These are phyloP conservation scores for Serendipita sp. DNA, from an alignment of 768 basidiomycete species.

Conservation along the genomic window DNA sequence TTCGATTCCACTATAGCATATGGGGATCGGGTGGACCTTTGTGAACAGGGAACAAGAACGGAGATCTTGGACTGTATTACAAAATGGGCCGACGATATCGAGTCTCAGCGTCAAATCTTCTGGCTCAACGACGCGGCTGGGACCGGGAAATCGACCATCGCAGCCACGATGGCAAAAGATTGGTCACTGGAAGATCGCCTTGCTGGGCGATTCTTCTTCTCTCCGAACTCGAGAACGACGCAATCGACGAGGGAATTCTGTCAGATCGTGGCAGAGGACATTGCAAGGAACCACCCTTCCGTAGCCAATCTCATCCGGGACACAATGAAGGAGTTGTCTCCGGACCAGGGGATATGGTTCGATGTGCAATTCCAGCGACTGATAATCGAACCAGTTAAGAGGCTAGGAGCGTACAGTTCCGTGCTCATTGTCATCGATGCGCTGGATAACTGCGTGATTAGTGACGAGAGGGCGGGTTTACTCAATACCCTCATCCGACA, in stretches of 20 bases:
- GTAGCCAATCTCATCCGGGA: neutral
- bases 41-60: neutral
- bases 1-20: neutral
- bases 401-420: neutral
- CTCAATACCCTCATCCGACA: neutral
- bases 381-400: neutral
- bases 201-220: neutral
- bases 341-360: neutral
- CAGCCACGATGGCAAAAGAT: neutral
- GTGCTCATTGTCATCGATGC: neutral
- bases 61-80: neutral
- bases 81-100: neutral
- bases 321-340: neutral
- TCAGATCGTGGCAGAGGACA: neutral
- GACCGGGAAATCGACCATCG: neutral
- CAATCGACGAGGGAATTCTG: neutral
- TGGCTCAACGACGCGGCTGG: constrained; percentile 5
- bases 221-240: neutral
- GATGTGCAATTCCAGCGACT: neutral
- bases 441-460: neutral
- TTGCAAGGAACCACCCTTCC: neutral
- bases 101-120: neutral
- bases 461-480: neutral
- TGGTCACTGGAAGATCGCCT: neutral
- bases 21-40: neutral